These are phyloP conservation scores for Podospora didyma DNA, from an alignment of 495 filamentous ascomycete genomes.

Conservation along the genomic window DNA sequence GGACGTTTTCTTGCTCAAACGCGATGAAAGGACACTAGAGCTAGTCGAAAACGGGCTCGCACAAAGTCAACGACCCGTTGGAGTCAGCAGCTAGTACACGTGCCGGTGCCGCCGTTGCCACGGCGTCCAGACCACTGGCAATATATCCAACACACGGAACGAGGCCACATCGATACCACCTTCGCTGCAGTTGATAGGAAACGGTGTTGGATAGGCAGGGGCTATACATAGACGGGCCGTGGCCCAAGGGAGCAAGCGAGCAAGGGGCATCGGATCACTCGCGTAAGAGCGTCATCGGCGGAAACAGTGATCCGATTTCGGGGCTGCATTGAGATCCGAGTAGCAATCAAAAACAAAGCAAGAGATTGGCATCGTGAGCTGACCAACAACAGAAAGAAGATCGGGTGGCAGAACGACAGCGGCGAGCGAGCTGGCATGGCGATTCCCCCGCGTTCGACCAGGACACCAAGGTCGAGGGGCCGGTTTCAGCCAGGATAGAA, in stretches of 20 bases:
- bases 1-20: not conserved
- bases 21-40: not conserved
- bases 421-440: not conserved
- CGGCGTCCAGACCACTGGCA: not conserved
- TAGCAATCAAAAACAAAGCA: not conserved
- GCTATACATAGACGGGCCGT: not conserved
- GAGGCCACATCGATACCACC: constrained; percentile 21
- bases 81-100: not conserved
- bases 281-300: not conserved
- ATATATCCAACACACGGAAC: constrained; percentile 14
- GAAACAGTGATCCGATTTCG: not conserved
- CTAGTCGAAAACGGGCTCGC: not conserved
- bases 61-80: too few species aligned
- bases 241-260: constrained; percentile 4
- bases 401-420: not conserved
- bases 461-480: not conserved
- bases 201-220: not conserved
- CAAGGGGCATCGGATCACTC: not conserved
- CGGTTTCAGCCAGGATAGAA: constrained; percentile 11
- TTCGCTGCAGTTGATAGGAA: constrained; percentile 7
- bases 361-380: not conserved
- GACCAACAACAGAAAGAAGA: not conserved
- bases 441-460: constrained; percentile 3
- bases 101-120: not conserved
- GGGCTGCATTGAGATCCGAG: not conserved